These are phyloP conservation scores for Candida namnaoensis DNA, from an alignment of 805 yeast species.

Conservation along the genomic window DNA sequence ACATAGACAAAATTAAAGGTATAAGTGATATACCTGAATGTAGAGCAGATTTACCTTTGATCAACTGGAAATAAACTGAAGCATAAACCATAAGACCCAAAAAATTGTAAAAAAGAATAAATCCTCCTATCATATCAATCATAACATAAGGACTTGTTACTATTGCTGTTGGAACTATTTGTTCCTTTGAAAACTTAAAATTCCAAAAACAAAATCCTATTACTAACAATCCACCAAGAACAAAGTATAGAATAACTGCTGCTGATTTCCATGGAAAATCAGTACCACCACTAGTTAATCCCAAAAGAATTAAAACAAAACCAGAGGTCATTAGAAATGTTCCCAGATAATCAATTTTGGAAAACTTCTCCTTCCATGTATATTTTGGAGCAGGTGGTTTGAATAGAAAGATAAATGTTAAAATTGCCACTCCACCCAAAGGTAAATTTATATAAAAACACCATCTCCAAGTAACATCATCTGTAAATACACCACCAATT, in stretches of 20 bases:
- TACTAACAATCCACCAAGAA: slow-evolving; percentile 33
- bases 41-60: slow-evolving; percentile 21
- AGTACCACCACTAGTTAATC: slow-evolving; percentile 46
- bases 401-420: slow-evolving; percentile 29
- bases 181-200: slow-evolving; percentile 31
- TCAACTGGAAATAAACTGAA: slow-evolving; percentile 42
- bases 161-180: slow-evolving; percentile 33
- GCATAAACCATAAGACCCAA: slow-evolving; percentile 27
- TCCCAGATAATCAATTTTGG: slow-evolving; percentile 41
- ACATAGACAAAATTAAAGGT: slow-evolving; percentile 10
- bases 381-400: slow-evolving; percentile 40
- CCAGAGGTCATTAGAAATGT: slow-evolving; percentile 33
- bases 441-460: slow-evolving; percentile 67
- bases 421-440: slow-evolving; percentile 44
- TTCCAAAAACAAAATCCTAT: slow-evolving; percentile 30
- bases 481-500: slow-evolving; percentile 58
- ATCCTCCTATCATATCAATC: too few species aligned
- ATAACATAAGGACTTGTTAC: too few species aligned
- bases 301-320: slow-evolving; percentile 36
- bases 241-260: slow-evolving; percentile 39
- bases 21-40: slow-evolving; percentile 14
- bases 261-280: slow-evolving; percentile 46
- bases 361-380: slow-evolving; percentile 26
- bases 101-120: slow-evolving; percentile 23
- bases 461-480: slow-evolving; percentile 65